phyloP scores from a whole-genome alignment of 345 rosid species.

The Reutealis trisperma region DNA sequence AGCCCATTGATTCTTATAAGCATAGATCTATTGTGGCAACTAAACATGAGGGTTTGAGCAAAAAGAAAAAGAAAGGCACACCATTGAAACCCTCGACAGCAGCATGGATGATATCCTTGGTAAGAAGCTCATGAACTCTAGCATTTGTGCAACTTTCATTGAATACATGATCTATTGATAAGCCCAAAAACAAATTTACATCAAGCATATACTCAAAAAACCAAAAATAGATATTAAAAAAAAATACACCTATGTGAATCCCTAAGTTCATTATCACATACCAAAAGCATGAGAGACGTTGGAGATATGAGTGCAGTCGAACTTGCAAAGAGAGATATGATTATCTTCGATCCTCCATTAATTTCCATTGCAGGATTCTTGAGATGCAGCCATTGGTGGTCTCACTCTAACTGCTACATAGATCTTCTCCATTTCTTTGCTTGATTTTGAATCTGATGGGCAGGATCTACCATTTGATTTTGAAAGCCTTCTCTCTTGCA shows the following conservation, averaged over 20 bases:
- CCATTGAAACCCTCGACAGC: slow-evolving; percentile 91
- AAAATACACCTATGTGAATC: too few relatives aligned
- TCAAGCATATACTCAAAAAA: not conserved
- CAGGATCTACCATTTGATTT: slow-evolving; percentile 24
- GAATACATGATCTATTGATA: slow-evolving; percentile 68
- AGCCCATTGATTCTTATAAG: not conserved
- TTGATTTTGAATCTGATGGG: not conserved
- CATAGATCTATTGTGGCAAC: not conserved
- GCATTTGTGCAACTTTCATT: slow-evolving; percentile 69
- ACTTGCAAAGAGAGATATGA: slow-evolving; percentile 73
- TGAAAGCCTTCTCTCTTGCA: not conserved
- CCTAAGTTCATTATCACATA: slow-evolving; percentile 15
- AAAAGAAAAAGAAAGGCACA: slow-evolving; percentile 13
- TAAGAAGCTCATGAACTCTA: slow-evolving; percentile 70
- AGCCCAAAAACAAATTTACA: not conserved
- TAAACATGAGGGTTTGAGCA: too few relatives aligned
- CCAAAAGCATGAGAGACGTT: slow-evolving; percentile 75
- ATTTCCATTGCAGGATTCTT: slow-evolving; percentile 35
- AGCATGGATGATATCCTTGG: slow-evolving; percentile 71
- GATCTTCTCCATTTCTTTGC: slow-evolving; percentile 70
- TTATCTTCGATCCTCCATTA: slow-evolving; percentile 69
- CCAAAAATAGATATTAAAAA: not conserved
- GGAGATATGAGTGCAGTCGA: slow-evolving; percentile 66
- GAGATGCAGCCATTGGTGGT: slow-evolving; percentile 42
- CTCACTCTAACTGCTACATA: slow-evolving; percentile 89